Evolutionary conservation across 257 asterid genomes (phyloP), one percentile per base, ranked within the genome.

Genomic region (Nicotiana benthamiana): DNA sequence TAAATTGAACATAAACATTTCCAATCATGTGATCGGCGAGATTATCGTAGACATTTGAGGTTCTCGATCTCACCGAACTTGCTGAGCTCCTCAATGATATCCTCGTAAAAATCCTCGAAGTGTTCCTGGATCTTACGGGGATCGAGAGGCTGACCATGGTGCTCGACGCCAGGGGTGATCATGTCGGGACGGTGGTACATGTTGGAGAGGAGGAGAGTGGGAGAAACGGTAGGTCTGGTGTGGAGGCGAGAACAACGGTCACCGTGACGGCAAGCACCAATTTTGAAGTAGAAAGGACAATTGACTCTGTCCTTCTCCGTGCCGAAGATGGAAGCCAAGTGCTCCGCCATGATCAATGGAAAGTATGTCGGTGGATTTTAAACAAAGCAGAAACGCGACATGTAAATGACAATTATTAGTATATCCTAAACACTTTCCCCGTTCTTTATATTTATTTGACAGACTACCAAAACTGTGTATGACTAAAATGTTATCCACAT

Each of bases 261-360:
- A 10, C 97, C 97, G 78, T 92, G 97, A 67, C 97, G 85, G 87
- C 97, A 92, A 28, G 95, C 95, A 52, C 97, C 97, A 88, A 92
- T 92, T 93, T 92, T 92, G 90, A 92, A 92, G 90, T 92, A 92
- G 81, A 92, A 92, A 0, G 97, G 97, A 75, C 97, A 91, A 83
- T 92, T 92, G 54, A 92, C 95, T 46, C 97, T 83, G 84, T 92
- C 97, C 86, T 92, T 92, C 83, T 91, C 95, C 34, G 95, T 91
- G 3, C 95, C 95, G 77, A 88, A 89, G 26, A 89, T 89, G 51
- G 93, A 89, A 27, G 93, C 93, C 81, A 89, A 86, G 85, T 89
- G 93, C 86, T 89, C 93, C 81, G 93, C 93, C 93, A 89, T 89
- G 46, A 32, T 12, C 46, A 8, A 40, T 0, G 92, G 87, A 89